These are phyloP conservation scores for Striga hermonthica DNA, from an alignment of 305 asterid species.

Conservation along the genomic window DNA sequence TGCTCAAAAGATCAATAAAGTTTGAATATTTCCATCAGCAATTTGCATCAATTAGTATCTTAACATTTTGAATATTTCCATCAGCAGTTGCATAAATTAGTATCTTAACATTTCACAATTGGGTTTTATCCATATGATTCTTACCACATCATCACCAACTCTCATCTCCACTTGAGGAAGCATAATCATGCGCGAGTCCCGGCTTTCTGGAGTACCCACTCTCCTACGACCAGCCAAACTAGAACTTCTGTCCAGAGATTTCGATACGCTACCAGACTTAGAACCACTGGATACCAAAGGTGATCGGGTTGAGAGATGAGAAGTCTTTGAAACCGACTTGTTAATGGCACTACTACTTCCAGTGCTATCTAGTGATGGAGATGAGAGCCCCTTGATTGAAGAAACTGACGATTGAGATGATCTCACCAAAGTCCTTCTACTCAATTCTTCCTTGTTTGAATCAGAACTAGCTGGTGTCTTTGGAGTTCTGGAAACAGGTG, in stretches of 20 bases:
- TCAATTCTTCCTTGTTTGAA: slow-evolving; percentile 51
- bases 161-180: slow-evolving; percentile 94
- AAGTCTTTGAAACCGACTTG: slow-evolving; percentile 36
- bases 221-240: slow-evolving; percentile 59
- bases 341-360: slow-evolving; percentile 61
- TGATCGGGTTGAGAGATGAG: slow-evolving; percentile 40
- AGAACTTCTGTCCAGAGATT: slow-evolving; percentile 50
- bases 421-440: slow-evolving; percentile 43
- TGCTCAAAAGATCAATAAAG: slow-evolving; percentile 14
- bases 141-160: slow-evolving; percentile 95
- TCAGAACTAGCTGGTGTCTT: slow-evolving; percentile 65
- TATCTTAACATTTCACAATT: slow-evolving; percentile 13
- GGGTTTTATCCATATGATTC: slow-evolving; percentile 28
- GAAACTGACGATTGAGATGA: slow-evolving; percentile 56
- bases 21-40: slow-evolving; percentile 9
- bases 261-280: slow-evolving; percentile 50
- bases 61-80: slow-evolving; percentile 7
- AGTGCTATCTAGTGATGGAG: slow-evolving; percentile 70
- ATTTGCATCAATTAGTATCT: slow-evolving; percentile 1
- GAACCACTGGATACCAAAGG: slow-evolving; percentile 68
- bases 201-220: slow-evolving; percentile 69
- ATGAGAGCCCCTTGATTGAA: slow-evolving; percentile 50
- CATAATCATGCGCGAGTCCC: slow-evolving; percentile 84
- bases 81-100: slow-evolving; percentile 16
- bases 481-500: slow-evolving; percentile 64